Evolutionary conservation across 2,329 filamentous ascomycete species (phyloP).

Genomic region (Macroventuria anomochaeta): DNA sequence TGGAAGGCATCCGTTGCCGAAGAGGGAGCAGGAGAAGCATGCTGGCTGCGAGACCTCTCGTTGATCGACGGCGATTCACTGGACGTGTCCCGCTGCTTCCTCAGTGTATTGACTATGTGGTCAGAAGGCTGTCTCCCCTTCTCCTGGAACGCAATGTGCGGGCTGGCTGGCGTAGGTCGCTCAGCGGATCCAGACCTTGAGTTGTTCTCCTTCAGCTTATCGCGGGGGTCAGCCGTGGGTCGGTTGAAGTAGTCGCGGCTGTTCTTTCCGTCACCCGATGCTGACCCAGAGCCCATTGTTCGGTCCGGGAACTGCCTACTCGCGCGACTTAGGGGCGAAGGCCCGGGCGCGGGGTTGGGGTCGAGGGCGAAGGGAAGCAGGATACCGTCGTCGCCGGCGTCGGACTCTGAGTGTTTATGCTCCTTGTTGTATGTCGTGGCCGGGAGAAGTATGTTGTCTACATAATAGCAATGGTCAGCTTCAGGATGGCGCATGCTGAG

Average conservation of each 20-base stretch:
- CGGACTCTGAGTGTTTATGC: constrained; percentile 72
- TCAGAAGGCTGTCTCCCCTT: constrained; percentile 72
- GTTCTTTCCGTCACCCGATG: constrained; percentile 35
- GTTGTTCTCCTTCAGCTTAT: constrained; percentile 50
- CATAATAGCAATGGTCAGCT: constrained; percentile 23
- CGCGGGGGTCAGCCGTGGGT: constrained; percentile 48
- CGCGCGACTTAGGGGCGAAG: constrained; percentile 47
- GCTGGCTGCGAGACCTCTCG: constrained; percentile 58
- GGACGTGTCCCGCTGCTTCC: constrained; percentile 52
- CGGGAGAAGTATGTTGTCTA: constrained; percentile 72
- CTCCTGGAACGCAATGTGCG: constrained; percentile 92
- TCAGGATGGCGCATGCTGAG: not conserved
- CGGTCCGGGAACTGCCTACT: constrained; percentile 39
- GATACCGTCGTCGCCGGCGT: constrained; percentile 61
- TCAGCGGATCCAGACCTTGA: constrained; percentile 57
- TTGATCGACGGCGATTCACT: constrained; percentile 42
- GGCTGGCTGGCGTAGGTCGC: constrained; percentile 61
- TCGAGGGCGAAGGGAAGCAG: constrained; percentile 61
- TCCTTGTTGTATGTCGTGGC: constrained; percentile 75
- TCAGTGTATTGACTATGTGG: constrained; percentile 63
- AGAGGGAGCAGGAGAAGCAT: constrained; percentile 44
- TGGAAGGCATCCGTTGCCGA: constrained; percentile 63
- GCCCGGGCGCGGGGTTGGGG: constrained; percentile 54
- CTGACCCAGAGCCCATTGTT: constrained; percentile 25
- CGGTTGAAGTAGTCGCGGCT: constrained; percentile 55